Evolutionary conservation across 148 eudicot genomes (phyloP), one percentile per base, ranked within the genome.

Genomic region (Silene latifolia): DNA sequence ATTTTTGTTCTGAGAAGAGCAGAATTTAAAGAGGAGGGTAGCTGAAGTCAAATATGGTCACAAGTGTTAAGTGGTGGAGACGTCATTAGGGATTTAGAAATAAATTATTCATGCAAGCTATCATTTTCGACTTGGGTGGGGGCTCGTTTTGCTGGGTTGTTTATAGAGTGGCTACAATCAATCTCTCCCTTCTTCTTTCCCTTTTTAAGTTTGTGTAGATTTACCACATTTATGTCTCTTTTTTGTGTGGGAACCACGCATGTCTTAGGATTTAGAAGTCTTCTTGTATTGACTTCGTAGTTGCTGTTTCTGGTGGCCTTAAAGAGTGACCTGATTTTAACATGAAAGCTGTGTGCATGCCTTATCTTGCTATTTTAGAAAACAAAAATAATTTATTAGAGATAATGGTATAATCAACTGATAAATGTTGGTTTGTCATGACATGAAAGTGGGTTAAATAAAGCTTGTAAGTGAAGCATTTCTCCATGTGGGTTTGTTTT

Each of bases 1-100:
- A 70, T 53, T 25, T 70, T 51, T 32, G 44, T 24, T 53, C 59
- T 74, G 65, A 67, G 81, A 29, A 9, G 67, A 9, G 67, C 73
- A 72, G 80, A 81, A 82, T 82, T 82, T 84, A 78, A 83, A 79
- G 81, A 71, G 73, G 80, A 69, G 74, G 64, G 71, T 46, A 24
- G 60, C 79, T 53, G 72, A 27, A 78, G 78, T 80, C 83, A 83
- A 76, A 71, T 66, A 64, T 70, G 76, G 82, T 76, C 78, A 79
- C 64, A 51, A 74, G 69, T 79, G 65, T 48, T 63, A 46, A 70
- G 76, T 73, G 69, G 69, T 59, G 69, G 54, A 77, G 56, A 57
- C 64, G 65, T 74, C 73, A 76, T 44, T 23, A 63, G 32, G 76
- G 63, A 63, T 39, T 75, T 65, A 48, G 57, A 57, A 63, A 66